Evolutionary conservation across 2,329 filamentous ascomycete genomes (phyloP).

Genomic region (Botrytis sinoallii): DNA sequence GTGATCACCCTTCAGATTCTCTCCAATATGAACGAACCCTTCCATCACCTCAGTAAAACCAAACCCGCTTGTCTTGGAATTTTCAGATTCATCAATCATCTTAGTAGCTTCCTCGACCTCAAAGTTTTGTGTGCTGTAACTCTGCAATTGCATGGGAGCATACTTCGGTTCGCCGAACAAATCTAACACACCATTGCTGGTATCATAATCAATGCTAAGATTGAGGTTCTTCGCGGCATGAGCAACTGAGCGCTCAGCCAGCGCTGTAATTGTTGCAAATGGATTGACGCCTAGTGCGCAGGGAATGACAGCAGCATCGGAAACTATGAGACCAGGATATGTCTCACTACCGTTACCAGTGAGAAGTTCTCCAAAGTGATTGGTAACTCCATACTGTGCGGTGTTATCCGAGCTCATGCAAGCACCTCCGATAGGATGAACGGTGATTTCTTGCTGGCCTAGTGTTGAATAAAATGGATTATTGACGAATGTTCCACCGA

Average conservation of each 20-base stretch:
- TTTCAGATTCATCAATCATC: conserved; percentile 37
- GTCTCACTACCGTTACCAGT: conserved; percentile 49
- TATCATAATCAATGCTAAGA: conserved; percentile 45
- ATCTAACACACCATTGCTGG: conserved; percentile 50
- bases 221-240: conserved; percentile 43
- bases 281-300: conserved; percentile 63
- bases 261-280: conserved; percentile 65
- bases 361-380: conserved; percentile 60
- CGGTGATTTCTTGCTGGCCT: conserved; percentile 57
- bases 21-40: conserved; percentile 53
- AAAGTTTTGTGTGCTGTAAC: conserved; percentile 25
- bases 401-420: conserved; percentile 60
- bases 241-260: conserved; percentile 62
- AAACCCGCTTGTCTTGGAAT: conserved; percentile 46
- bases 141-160: conserved; percentile 17
- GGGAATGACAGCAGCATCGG: conserved; percentile 60
- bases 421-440: conserved; percentile 65
- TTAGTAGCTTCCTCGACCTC: conserved; percentile 44
- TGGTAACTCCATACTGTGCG: conserved; percentile 55
- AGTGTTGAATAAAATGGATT: conserved; percentile 57
- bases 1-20: conserved; percentile 44
- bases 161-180: conserved; percentile 51
- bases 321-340: conserved; percentile 57
- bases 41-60: conserved; percentile 65
- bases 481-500: conserved; percentile 58